These are phyloP conservation scores for Crithidia brevicula DNA, from an alignment of 208 protist species.

Conservation along the genomic window DNA sequence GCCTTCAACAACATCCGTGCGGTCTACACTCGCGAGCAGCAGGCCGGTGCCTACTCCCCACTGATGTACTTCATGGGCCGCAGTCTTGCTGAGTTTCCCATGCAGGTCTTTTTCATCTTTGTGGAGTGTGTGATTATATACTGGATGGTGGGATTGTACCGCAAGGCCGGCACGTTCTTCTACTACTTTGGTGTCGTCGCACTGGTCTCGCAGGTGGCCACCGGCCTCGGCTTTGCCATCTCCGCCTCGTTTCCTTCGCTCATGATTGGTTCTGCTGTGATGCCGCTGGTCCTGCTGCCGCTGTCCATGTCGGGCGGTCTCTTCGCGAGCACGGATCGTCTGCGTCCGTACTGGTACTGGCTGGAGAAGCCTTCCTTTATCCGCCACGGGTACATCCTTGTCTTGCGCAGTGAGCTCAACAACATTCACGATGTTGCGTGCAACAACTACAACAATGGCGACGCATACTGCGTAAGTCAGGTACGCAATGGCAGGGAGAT, in stretches of 20 bases:
- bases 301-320: conserved; percentile 67
- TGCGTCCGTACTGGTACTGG: conserved; percentile 85
- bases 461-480: conserved; percentile 56
- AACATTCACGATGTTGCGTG: conserved; percentile 57
- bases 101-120: conserved; percentile 48
- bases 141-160: conserved; percentile 61
- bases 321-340: conserved; percentile 60
- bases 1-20: conserved; percentile 46
- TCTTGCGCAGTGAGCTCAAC: conserved; percentile 72
- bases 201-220: conserved; percentile 53
- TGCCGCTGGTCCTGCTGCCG: conserved; percentile 70
- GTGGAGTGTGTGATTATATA: conserved; percentile 69
- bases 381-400: conserved; percentile 66
- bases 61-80: conserved; percentile 56
- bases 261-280: conserved; percentile 45
- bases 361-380: conserved; percentile 79
- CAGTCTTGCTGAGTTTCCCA: conserved; percentile 53
- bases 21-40: conserved; percentile 72
- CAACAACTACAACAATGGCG: conserved; percentile 44
- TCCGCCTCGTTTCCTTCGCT: conserved; percentile 42
- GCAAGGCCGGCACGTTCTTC: conserved; percentile 56
- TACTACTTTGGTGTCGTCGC: conserved; percentile 55
- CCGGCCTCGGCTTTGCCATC: conserved; percentile 62
- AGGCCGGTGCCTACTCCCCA: conserved; percentile 66
- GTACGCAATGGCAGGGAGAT: conserved; percentile 56